A percentile compares a stretch with the other conserved stretches of the same genome.
Evolutionary conservation across 305 asterid species (phyloP).

Genomic region (Solanum hybrid): DNA sequence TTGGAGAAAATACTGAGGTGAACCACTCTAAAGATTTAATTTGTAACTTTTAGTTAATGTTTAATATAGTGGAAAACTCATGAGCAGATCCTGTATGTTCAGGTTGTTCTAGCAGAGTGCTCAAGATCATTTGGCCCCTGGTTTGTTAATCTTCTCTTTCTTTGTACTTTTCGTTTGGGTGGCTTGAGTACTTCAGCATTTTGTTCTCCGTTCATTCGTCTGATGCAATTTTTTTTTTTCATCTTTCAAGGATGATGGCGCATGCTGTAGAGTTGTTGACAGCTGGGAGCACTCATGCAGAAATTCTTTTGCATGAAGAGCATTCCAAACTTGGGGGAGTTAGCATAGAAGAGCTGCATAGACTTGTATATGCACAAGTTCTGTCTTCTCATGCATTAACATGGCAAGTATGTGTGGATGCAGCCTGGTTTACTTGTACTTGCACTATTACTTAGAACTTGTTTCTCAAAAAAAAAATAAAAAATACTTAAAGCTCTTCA

Average conservation of each 20-base stretch:
- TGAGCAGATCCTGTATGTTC: constrained; percentile 12
- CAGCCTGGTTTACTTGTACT: not conserved
- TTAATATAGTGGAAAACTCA: not conserved
- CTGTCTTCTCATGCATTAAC: constrained; percentile 88
- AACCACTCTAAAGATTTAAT: not conserved
- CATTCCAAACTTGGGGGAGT: constrained; percentile 66
- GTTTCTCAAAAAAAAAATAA: not conserved
- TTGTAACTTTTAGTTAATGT: not conserved
- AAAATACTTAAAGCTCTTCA: not conserved
- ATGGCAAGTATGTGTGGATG: constrained; percentile 67
- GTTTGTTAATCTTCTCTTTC: constrained; percentile 18
- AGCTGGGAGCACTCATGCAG: constrained; percentile 75
- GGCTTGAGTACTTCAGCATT: not conserved
- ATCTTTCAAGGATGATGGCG: constrained; percentile 60
- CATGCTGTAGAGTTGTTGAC: constrained; percentile 86
- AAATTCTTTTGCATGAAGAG: constrained; percentile 53
- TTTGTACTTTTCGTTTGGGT: not conserved
- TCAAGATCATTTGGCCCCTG: constrained; percentile 95
- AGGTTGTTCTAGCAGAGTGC: constrained; percentile 92
- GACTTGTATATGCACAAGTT: constrained; percentile 79
- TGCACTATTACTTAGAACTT: not conserved
- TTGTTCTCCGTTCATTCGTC: not conserved
- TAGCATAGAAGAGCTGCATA: constrained; percentile 83
- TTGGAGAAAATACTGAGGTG: constrained; percentile 87
- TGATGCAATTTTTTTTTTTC: not conserved